Conservation (phyloP, 2,329 filamentous ascomycete genomes). For the Curvularia eragrostidis region DNA sequence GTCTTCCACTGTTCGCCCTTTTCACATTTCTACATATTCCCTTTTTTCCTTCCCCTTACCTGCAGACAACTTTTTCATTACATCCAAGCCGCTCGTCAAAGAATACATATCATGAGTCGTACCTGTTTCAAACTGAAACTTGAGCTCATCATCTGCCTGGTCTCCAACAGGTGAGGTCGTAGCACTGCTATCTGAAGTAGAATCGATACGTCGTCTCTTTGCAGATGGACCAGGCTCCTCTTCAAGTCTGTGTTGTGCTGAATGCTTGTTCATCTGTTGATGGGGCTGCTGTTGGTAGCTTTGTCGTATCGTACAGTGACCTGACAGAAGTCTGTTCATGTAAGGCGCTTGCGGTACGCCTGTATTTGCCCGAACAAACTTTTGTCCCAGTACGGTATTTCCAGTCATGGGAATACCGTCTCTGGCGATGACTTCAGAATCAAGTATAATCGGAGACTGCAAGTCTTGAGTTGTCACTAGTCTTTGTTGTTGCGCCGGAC, state of each 20-base stretch:
- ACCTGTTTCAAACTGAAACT: not conserved
- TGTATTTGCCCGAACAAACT: no score
- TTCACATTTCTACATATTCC: not conserved
- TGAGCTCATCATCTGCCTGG: not conserved
- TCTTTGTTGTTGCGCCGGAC: not conserved
- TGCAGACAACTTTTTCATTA: not conserved
- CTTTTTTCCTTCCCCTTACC: not conserved
- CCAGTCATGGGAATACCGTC: conserved; percentile 25
- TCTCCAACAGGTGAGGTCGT: not conserved
- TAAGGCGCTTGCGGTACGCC: no score
- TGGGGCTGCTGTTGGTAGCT: not conserved
- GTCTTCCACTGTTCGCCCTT: not conserved
- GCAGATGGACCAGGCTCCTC: not conserved
- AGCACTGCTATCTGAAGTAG: not conserved
- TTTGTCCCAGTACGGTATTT: no score
- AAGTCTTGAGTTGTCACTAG: not conserved
- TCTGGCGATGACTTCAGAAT: conserved; percentile 15
- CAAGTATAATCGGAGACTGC: conserved; percentile 16
- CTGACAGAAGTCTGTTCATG: no score
- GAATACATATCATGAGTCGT: not conserved
- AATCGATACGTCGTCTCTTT: not conserved
- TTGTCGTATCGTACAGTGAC: not conserved
- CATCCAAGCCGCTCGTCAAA: not conserved
- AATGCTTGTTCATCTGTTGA: not conserved
- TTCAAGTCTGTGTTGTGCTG: not conserved